Evolutionary conservation across 768 basidiomycete species (phyloP), one percentile per base, ranked within the genome.

Genomic region (Lenzites betulinus): DNA sequence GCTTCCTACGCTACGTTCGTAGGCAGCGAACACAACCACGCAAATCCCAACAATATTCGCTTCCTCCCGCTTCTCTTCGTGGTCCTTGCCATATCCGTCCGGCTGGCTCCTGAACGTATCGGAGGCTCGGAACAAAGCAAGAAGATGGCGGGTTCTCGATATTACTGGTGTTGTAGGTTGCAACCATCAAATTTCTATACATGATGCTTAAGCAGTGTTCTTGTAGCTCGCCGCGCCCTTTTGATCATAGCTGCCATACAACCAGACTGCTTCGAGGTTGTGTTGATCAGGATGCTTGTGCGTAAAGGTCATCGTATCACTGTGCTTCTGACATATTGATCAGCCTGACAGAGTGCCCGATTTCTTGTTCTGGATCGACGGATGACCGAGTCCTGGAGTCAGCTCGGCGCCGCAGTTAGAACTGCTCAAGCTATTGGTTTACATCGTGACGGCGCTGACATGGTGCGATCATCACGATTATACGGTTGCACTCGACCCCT

Each of bases 381-480:
- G 48, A 90, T 96, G 59, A 95, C 94, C 8, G 95, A 97, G 75
- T 95, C 94, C 68, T 98, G 95, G 93, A 93, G 92, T 71, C 93
- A 96, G 68, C 79, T 98, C 18, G 95, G 95, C 36, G 94, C 95
- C 7, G 93, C 93, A 49, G 88, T 98, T 15, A 77, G 94, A 60
- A 97, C 95, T 33, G 95, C 94, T 9, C 94, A 96, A 68, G 95
- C 95, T 3, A 84, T 98, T 22, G 95, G 95, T 9, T 75, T 98
- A 36, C 95, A 97, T 75, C 83, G 95, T 51, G 95, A 98, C 73
- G 92, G 90, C 11, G 83, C 87, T 1, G 86, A 85, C 35, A 86
- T 92, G 79, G 92, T 94, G 69, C 70, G 84, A 65, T 36, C 42
- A 16, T 12, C 9, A 13, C 41, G 41, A 20, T 38, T 8, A 30